Percentiles rank a stretch among this genome's conserved stretches.
Evolutionary conservation across 371 early-diverging fungal species (phyloP).

Genomic region (Mortierella sp.): DNA sequence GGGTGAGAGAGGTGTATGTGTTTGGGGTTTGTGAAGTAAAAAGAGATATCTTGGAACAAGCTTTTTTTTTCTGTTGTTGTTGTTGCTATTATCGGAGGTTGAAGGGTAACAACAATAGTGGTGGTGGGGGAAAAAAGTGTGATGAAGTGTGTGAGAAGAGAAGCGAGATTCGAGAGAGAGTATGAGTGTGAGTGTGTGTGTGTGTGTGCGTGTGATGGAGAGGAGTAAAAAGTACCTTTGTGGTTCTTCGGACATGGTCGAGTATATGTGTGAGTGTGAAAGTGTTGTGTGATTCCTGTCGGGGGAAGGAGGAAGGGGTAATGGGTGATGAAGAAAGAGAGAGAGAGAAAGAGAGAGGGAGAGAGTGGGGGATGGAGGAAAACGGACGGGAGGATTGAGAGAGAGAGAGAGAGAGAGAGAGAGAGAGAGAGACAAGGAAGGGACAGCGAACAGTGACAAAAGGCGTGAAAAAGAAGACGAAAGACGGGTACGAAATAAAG

Average conservation of each 20-base stretch:
- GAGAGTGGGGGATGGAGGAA: not conserved
- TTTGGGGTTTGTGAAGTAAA: conserved; percentile 1
- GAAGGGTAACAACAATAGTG: not conserved
- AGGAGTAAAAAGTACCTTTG: conserved; percentile 23
- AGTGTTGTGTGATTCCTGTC: not conserved
- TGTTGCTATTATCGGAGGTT: conserved; percentile 13
- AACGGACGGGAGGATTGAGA: not conserved
- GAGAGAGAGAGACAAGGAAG: not conserved
- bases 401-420: not conserved
- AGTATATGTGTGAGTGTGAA: not conserved
- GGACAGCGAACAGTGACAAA: not conserved
- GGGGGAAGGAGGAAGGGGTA: not conserved
- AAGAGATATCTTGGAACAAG: not conserved
- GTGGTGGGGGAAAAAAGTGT: not conserved
- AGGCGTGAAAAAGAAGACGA: not conserved
- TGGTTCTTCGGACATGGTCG: conserved; percentile 31
- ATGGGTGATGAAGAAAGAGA: not conserved
- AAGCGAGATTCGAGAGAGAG: not conserved
- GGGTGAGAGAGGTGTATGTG: not conserved
- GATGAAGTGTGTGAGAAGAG: not conserved
- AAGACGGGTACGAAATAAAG: not conserved
- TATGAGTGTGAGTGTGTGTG: too few relatives aligned
- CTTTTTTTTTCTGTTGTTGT: not conserved
- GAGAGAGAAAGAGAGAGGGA: not conserved
- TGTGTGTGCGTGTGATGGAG: not conserved